These are phyloP conservation scores for Digitaria exilis DNA, from an alignment of 202 grass and related monocot genomes.

Conservation along the genomic window DNA sequence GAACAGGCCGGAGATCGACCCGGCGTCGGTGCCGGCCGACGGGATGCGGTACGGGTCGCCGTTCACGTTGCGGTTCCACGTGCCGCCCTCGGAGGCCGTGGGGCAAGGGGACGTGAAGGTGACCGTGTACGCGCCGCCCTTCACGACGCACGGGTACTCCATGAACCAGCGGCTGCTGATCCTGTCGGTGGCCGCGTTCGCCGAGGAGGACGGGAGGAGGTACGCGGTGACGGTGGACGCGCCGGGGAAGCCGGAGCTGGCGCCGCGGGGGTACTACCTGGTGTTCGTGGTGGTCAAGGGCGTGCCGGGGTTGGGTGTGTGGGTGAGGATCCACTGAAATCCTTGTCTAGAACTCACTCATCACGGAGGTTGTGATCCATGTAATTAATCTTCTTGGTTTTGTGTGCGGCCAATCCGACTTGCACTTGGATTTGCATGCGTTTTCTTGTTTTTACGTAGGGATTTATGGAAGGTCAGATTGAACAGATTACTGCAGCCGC, in stretches of 20 bases:
- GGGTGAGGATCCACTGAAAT: conserved; percentile 58
- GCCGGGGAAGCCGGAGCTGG: conserved; percentile 57
- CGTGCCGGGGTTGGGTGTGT: conserved; percentile 63
- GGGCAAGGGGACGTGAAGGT: conserved; percentile 55
- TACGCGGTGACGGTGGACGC: conserved; percentile 51
- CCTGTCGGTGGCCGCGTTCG: conserved; percentile 38
- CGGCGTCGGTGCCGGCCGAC: not conserved
- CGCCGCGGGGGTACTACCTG: conserved; percentile 80
- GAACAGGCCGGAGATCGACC: conserved; percentile 50
- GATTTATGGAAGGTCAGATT: too few species aligned
- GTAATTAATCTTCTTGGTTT: too few species aligned
- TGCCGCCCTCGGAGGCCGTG: conserved; percentile 11
- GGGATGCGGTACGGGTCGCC: conserved; percentile 63
- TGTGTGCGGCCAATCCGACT: too few species aligned
- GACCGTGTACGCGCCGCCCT: conserved; percentile 91
- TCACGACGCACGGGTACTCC: conserved; percentile 89
- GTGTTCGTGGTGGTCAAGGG: conserved; percentile 63
- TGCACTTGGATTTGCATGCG: too few species aligned
- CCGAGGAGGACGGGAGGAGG: not conserved
- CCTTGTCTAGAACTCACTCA: too few species aligned
- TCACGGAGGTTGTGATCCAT: too few species aligned
- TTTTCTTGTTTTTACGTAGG: too few species aligned
- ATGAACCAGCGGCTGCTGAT: conserved; percentile 93
- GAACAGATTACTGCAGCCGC: too few species aligned
- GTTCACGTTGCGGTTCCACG: conserved; percentile 56